Percentiles rank a stretch among this genome's conserved stretches.
Evolutionary conservation across 495 filamentous ascomycete species (phyloP).

Genomic region (Hyphodiscus hymeniophilus): DNA sequence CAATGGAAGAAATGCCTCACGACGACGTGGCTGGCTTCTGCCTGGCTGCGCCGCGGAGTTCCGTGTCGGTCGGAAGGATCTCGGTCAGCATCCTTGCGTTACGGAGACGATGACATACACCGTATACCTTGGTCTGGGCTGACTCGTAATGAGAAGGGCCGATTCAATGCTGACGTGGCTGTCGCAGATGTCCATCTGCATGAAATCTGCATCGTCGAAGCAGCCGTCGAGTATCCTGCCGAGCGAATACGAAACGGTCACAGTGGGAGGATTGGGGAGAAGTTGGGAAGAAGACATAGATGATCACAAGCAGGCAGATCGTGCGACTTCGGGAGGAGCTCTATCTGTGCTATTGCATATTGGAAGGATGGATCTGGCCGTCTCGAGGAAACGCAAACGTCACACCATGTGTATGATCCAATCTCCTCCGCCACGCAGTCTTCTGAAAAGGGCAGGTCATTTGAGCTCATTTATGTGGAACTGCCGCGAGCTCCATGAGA

Average conservation of each 20-base stretch:
- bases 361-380: neutral
- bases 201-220: slow-evolving; percentile 14
- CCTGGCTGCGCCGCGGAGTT: slow-evolving; percentile 13
- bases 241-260: slow-evolving; percentile 17
- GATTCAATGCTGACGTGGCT: slow-evolving; percentile 8
- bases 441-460: slow-evolving; percentile 8
- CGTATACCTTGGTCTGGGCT: slow-evolving; percentile 13
- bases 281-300: slow-evolving; percentile 9
- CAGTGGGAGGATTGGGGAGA: slow-evolving; percentile 12
- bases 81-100: neutral
- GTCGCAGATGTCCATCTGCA: slow-evolving; percentile 3
- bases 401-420: slow-evolving; percentile 2
- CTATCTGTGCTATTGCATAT: neutral
- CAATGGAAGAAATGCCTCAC: slow-evolving; percentile 19
- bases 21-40: slow-evolving; percentile 10
- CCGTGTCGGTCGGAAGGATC: slow-evolving; percentile 7
- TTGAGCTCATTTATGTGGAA: neutral
- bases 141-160: slow-evolving; percentile 13
- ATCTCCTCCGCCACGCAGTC: neutral
- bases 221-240: slow-evolving; percentile 14
- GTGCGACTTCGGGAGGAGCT: neutral
- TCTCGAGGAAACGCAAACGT: slow-evolving; percentile 10
- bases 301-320: neutral
- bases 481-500: neutral
- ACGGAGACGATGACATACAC: slow-evolving; percentile 1